These are phyloP conservation scores for Penicillium fimorum DNA, from an alignment of 495 filamentous ascomycete genomes.

Conservation along the genomic window DNA sequence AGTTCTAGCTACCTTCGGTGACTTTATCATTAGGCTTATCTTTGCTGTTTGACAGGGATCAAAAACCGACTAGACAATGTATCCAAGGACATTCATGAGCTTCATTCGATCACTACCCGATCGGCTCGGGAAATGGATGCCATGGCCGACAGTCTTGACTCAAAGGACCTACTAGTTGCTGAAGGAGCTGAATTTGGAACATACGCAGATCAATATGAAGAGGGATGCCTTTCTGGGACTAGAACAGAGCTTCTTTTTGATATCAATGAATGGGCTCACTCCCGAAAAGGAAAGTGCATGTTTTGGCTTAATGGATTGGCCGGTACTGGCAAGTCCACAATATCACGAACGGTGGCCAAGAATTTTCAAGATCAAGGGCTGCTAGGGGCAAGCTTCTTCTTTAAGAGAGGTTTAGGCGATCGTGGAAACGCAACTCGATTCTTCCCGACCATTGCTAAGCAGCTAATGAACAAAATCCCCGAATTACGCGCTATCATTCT, in stretches of 20 bases:
- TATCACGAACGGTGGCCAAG: conserved; percentile 27
- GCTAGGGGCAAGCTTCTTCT: conserved; percentile 33
- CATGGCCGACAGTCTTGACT: background rate
- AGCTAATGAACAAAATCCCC: conserved; percentile 33
- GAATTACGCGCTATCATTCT: conserved; percentile 26
- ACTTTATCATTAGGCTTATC: too few species aligned
- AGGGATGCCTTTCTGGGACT: background rate
- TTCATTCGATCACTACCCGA: too few species aligned
- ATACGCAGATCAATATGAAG: background rate
- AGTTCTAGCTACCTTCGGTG: conserved; percentile 23
- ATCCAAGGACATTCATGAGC: too few species aligned
- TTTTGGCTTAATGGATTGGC: conserved; percentile 44
- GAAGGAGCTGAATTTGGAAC: background rate
- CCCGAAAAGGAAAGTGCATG: conserved; percentile 19
- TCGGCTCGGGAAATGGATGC: too few species aligned
- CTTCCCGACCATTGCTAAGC: conserved; percentile 43
- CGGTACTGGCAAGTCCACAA: conserved; percentile 43
- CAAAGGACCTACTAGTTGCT: background rate
- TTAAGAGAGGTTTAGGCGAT: conserved; percentile 50
- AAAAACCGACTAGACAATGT: too few species aligned
- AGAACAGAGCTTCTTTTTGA: background rate
- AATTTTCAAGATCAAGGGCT: background rate
- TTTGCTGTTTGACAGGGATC: too few species aligned
- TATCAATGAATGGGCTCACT: background rate
- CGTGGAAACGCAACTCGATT: conserved; percentile 35